Percentiles rank a stretch among this genome's conserved stretches.
Conservation (phyloP, 2,329 filamentous ascomycete genomes). For the Huntiella decipiens region DNA sequence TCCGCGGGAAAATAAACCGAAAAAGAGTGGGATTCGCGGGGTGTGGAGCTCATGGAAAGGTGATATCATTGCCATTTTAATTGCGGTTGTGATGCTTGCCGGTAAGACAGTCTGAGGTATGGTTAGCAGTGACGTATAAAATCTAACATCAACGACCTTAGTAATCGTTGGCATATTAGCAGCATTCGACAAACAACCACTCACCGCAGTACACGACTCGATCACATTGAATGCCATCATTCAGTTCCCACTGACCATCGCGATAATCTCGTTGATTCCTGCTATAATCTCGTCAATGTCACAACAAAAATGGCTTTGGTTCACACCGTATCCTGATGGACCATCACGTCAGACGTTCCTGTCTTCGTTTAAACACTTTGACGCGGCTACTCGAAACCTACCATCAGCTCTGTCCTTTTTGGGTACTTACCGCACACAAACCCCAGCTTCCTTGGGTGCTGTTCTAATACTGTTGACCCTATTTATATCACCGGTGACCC, state of each 20-base stretch:
- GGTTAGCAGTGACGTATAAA: too few species aligned
- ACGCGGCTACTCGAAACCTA: conserved; percentile 15
- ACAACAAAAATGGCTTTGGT: conserved; percentile 20
- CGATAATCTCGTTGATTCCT: conserved; percentile 14
- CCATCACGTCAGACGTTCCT: conserved; percentile 11
- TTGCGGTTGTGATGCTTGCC: too few species aligned
- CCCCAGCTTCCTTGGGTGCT: conserved; percentile 15
- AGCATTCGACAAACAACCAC: conserved; percentile 12
- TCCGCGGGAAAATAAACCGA: too few species aligned
- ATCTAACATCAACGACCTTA: background rate
- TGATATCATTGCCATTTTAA: background rate
- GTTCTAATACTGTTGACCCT: conserved; percentile 13
- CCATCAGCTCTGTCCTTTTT: conserved; percentile 14
- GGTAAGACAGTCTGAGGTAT: too few species aligned
- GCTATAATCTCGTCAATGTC: conserved; percentile 16
- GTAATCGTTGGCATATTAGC: conserved; percentile 9
- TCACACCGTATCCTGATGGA: conserved; percentile 3
- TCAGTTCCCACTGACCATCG: conserved; percentile 16
- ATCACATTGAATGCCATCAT: conserved; percentile 17
- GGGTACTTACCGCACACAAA: conserved; percentile 12
- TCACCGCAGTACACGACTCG: conserved; percentile 14
- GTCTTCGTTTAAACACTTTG: conserved; percentile 16
- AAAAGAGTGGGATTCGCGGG: too few species aligned
- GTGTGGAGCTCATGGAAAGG: background rate
- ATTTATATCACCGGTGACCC: conserved; percentile 10